A percentile compares a stretch with the other conserved stretches of the same genome.
These are phyloP conservation scores for Melocanna baccifera DNA, from an alignment of 176 grass and related monocot species.

Conservation along the genomic window DNA sequence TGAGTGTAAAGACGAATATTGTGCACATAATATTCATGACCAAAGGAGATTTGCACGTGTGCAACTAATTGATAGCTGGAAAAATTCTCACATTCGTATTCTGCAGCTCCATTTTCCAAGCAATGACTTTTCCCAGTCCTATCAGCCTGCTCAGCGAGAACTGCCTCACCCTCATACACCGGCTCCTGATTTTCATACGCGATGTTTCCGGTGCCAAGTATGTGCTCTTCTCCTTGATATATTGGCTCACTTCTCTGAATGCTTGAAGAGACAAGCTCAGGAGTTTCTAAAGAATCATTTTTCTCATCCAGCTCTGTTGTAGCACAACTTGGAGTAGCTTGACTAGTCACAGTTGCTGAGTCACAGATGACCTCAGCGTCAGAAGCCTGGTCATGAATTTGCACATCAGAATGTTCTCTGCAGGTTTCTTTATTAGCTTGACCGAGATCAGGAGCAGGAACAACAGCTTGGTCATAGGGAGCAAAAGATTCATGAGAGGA, in stretches of 20 bases:
- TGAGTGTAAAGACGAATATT: slow-evolving; percentile 15
- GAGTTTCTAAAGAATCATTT: slow-evolving; percentile 41
- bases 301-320: slow-evolving; percentile 38
- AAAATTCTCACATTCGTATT: slow-evolving; percentile 72
- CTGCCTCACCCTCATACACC: slow-evolving; percentile 80
- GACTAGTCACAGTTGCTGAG: slow-evolving; percentile 16
- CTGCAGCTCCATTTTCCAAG: slow-evolving; percentile 28
- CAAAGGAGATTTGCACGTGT: slow-evolving; percentile 7
- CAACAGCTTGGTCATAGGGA: slow-evolving; percentile 27
- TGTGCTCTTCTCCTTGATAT: slow-evolving; percentile 93
- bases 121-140: slow-evolving; percentile 35
- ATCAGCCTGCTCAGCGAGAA: slow-evolving; percentile 73
- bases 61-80: background rate
- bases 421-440: slow-evolving; percentile 41
- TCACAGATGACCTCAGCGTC: slow-evolving; percentile 29
- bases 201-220: slow-evolving; percentile 46
- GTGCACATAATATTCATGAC: slow-evolving; percentile 1
- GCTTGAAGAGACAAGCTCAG: slow-evolving; percentile 34
- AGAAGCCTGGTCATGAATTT: slow-evolving; percentile 30
- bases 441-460: slow-evolving; percentile 19
- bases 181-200: slow-evolving; percentile 61
- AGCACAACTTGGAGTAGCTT: slow-evolving; percentile 32
- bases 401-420: slow-evolving; percentile 15
- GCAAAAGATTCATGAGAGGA: slow-evolving; percentile 37
- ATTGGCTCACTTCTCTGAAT: slow-evolving; percentile 66